Evolutionary conservation across 2,329 filamentous ascomycete genomes (phyloP).

Genomic region (Aspergillus fijiensis): DNA sequence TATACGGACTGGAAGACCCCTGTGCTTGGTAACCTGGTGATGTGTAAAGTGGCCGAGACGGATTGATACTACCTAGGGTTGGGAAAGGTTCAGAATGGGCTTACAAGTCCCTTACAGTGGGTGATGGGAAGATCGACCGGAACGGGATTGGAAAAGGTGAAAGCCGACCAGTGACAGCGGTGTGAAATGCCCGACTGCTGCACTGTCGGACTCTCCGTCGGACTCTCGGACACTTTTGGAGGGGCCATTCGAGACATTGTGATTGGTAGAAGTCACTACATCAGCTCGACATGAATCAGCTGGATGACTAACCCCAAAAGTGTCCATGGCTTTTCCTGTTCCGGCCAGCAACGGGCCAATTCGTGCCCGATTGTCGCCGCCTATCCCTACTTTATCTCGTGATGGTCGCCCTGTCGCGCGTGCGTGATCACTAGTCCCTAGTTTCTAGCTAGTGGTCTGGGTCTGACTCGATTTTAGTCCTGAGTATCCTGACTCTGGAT

Average conservation of each 20-base stretch:
- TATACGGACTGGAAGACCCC: background rate
- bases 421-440: background rate
- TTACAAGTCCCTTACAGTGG: background rate
- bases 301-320: background rate
- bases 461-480: background rate
- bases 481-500: background rate
- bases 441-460: too few species aligned
- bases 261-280: background rate
- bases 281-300: background rate
- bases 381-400: background rate
- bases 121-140: background rate
- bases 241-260: background rate
- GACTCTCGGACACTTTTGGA: background rate
- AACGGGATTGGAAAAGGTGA: background rate
- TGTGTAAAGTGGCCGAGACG: background rate
- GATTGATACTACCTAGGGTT: background rate
- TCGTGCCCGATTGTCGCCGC: background rate
- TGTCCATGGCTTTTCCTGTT: background rate
- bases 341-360: background rate
- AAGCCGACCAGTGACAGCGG: background rate
- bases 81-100: background rate
- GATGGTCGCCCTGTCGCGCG: background rate
- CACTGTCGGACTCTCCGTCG: background rate
- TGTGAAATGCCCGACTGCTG: background rate
- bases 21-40: background rate